Percentiles rank a stretch among this genome's conserved stretches.
Conservation (phyloP, 345 rosid species). For the Linum tenue region DNA sequence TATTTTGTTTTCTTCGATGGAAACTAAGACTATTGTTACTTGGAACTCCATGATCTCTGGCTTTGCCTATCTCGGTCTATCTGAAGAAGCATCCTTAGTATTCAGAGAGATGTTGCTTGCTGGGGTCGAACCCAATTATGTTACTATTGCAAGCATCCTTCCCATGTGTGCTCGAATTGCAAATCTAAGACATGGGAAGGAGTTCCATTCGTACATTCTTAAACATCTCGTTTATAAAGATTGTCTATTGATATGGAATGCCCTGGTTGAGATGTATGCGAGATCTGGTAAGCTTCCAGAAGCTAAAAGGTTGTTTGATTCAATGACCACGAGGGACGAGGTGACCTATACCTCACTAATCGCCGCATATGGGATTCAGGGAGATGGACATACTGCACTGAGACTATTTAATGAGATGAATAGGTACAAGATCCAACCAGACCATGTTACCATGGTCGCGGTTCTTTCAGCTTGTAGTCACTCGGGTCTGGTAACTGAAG, state of each 20-base stretch:
- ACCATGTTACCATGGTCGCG: slow-evolving; percentile 73
- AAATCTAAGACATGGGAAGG: slow-evolving; percentile 71
- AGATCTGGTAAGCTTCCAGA: slow-evolving; percentile 53
- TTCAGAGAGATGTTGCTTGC: slow-evolving; percentile 55
- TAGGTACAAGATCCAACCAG: slow-evolving; percentile 42
- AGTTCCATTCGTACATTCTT: slow-evolving; percentile 64
- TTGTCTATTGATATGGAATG: slow-evolving; percentile 47
- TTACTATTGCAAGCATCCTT: slow-evolving; percentile 66
- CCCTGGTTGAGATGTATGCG: slow-evolving; percentile 74
- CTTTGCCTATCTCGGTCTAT: slow-evolving; percentile 36
- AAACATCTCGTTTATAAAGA: slow-evolving; percentile 38
- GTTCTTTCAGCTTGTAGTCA: slow-evolving; percentile 84
- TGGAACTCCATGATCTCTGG: slow-evolving; percentile 84
- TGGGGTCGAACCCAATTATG: slow-evolving; percentile 51
- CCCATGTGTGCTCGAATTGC: slow-evolving; percentile 76
- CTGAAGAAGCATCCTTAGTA: slow-evolving; percentile 54
- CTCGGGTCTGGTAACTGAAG: slow-evolving; percentile 56
- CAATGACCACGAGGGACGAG: slow-evolving; percentile 46
- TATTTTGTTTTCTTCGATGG: slow-evolving; percentile 32
- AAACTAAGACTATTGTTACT: slow-evolving; percentile 38
- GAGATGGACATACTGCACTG: slow-evolving; percentile 45
- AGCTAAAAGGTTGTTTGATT: slow-evolving; percentile 47
- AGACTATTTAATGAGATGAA: slow-evolving; percentile 53
- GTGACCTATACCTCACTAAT: slow-evolving; percentile 81
- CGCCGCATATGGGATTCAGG: slow-evolving; percentile 64